Conservation (phyloP, 768 basidiomycete species). For the Serendipita sp. region DNA sequence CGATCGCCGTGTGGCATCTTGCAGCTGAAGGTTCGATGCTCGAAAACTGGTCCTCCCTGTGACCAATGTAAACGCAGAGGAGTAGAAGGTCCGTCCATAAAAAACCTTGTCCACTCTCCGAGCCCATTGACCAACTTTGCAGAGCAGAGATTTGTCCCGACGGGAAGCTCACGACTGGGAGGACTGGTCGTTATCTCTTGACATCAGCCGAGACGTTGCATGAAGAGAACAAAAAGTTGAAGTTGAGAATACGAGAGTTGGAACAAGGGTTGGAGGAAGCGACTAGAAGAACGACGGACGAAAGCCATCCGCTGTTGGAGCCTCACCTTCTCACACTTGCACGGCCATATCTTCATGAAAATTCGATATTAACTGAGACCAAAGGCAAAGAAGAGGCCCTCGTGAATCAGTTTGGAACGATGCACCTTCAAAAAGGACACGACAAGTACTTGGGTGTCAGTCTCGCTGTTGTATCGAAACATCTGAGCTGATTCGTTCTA, state of each 20-base stretch:
- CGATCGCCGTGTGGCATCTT: too few species aligned
- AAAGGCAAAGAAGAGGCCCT: neutral
- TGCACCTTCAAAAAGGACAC: neutral
- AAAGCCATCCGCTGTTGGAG: neutral
- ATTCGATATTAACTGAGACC: neutral
- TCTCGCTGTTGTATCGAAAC: neutral
- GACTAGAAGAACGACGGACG: neutral
- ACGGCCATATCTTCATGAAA: neutral
- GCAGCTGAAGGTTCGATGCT: neutral
- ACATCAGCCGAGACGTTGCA: neutral
- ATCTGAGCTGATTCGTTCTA: neutral
- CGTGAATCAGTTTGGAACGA: constrained; percentile 1
- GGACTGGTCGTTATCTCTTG: neutral
- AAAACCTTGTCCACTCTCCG: neutral
- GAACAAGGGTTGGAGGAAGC: neutral
- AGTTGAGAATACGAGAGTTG: neutral
- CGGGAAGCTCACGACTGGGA: neutral
- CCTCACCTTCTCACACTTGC: neutral
- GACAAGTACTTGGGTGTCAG: neutral
- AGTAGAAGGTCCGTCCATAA: neutral
- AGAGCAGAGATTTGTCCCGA: constrained; percentile 5
- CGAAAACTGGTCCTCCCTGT: neutral
- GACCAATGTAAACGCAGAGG: neutral
- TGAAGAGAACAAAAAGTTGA: neutral
- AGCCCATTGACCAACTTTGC: neutral